A percentile compares a stretch with the other conserved stretches of the same genome.
These are phyloP conservation scores for Ganoderma multipileum DNA, from an alignment of 1,284 basidiomycete species.

Conservation along the genomic window DNA sequence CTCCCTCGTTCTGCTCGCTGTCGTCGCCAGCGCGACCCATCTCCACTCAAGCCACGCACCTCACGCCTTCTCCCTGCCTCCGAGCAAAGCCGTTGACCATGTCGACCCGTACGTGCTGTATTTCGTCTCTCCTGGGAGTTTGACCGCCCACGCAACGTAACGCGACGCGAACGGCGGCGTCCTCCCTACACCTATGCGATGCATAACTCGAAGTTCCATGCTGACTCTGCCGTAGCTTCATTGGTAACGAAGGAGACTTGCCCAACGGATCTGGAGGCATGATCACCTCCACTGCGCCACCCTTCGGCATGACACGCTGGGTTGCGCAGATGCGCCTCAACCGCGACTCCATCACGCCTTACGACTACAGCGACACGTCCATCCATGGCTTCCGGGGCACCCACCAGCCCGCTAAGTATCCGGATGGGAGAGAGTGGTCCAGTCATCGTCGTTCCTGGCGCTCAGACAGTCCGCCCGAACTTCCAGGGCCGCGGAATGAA, in stretches of 20 bases:
- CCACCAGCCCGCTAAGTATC: slow-evolving; percentile 85
- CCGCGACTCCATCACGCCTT: slow-evolving; percentile 81
- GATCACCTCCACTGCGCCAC: slow-evolving; percentile 78
- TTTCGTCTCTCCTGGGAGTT: background rate
- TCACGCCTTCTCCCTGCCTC: slow-evolving; percentile 16
- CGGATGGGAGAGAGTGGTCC: slow-evolving; percentile 90
- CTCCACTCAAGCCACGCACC: slow-evolving; percentile 17
- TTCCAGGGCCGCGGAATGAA: slow-evolving; percentile 70
- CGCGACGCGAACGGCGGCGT: background rate
- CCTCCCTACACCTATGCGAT: background rate
- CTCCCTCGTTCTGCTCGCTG: slow-evolving; percentile 25
- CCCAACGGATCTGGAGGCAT: slow-evolving; percentile 74
- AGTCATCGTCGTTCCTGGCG: slow-evolving; percentile 69
- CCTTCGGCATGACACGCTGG: slow-evolving; percentile 86
- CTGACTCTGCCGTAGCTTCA: slow-evolving; percentile 48
- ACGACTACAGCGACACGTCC: slow-evolving; percentile 69
- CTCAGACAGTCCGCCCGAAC: slow-evolving; percentile 53
- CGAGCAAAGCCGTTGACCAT: slow-evolving; percentile 31
- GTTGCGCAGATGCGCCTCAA: slow-evolving; percentile 74
- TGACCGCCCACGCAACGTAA: too few species aligned
- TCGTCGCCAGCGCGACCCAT: slow-evolving; percentile 1
- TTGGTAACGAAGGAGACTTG: slow-evolving; percentile 74
- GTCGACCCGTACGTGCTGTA: slow-evolving; percentile 56
- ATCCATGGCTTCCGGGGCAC: slow-evolving; percentile 83
- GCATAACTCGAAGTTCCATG: background rate